phyloP scores from a whole-genome alignment of 305 asterid species.

The Fraxinus baroniana region DNA sequence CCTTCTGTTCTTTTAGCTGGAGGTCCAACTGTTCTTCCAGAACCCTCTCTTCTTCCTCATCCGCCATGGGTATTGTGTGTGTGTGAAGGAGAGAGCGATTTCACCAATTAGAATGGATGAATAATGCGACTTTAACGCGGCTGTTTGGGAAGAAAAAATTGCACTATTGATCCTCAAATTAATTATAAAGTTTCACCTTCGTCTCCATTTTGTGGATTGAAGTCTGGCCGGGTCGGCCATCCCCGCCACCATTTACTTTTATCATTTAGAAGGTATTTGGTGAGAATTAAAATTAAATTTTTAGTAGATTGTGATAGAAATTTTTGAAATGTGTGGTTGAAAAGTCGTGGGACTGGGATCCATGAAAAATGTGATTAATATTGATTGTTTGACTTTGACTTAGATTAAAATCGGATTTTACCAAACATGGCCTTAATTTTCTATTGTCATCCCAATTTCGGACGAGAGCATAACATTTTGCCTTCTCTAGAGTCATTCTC shows the following conservation, averaged over 20 bases:
- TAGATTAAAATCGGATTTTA: no score
- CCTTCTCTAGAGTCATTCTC: not conserved
- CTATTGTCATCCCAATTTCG: not conserved
- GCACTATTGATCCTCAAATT: not conserved
- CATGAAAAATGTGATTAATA: no score
- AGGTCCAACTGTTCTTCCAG: constrained; percentile 71
- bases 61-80: constrained; percentile 51
- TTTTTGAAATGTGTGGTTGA: no score
- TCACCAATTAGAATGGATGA: not conserved
- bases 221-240: not conserved
- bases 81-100: not conserved
- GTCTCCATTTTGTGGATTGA: not conserved
- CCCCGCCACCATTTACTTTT: no score
- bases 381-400: no score
- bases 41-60: constrained; percentile 65
- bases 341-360: no score
- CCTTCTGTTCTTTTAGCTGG: constrained; percentile 72
- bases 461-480: not conserved
- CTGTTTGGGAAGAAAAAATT: not conserved
- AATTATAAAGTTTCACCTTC: not conserved
- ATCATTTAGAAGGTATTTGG: no score
- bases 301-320: no score
- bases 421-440: not conserved
- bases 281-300: no score
- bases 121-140: not conserved